Evolutionary conservation across 371 early-diverging fungal genomes (phyloP).

Genomic region (Apophysomyces sp.): DNA sequence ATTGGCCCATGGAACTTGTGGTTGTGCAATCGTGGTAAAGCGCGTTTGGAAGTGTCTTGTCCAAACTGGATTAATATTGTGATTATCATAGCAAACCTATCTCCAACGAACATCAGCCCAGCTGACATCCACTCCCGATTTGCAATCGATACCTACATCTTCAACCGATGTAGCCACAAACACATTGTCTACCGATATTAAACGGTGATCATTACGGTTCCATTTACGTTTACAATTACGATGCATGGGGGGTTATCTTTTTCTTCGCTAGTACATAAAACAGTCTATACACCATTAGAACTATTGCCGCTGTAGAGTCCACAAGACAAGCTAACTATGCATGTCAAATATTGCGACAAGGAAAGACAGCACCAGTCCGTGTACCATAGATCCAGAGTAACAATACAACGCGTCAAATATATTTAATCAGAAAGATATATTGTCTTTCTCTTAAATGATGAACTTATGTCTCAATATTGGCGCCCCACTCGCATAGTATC

Average conservation of each 20-base stretch:
- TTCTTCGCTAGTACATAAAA: too few species aligned
- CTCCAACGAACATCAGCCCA: not conserved
- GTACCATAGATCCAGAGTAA: not conserved
- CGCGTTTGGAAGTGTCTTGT: not conserved
- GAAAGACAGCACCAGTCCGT: not conserved
- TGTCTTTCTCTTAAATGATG: too few species aligned
- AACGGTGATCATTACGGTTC: not conserved
- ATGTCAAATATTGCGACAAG: not conserved
- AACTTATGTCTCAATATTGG: too few species aligned
- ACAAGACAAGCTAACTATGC: not conserved
- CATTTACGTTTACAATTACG: too few species aligned
- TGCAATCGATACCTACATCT: not conserved
- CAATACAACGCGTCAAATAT: too few species aligned
- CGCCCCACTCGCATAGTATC: slow-evolving; percentile 47
- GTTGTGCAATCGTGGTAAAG: slow-evolving; percentile 27
- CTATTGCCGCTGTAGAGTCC: not conserved
- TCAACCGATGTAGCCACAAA: not conserved
- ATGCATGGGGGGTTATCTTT: too few species aligned
- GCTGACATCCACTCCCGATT: not conserved
- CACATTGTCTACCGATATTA: not conserved
- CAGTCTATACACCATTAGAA: too few species aligned
- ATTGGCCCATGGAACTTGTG: slow-evolving; percentile 42
- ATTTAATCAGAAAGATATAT: too few species aligned
- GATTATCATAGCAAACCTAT: not conserved
- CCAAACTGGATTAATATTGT: not conserved